phyloP scores from a whole-genome alignment of 1,284 basidiomycete species.

The Microbotryomycetes sp. region DNA sequence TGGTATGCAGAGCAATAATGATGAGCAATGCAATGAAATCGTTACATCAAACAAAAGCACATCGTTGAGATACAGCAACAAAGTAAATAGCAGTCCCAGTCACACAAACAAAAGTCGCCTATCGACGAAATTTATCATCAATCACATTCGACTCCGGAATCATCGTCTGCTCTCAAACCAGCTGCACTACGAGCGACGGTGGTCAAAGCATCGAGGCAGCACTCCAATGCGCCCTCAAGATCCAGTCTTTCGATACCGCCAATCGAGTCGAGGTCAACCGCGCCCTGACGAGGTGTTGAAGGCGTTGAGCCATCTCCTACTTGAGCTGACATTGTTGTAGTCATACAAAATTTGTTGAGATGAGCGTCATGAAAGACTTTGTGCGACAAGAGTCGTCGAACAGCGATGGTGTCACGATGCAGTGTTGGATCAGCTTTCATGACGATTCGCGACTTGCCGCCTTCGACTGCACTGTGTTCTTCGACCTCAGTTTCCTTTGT shows the following conservation, averaged over 20 bases:
- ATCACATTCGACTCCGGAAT: constrained; percentile 28
- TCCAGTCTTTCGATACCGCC: background rate
- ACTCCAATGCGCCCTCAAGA: constrained; percentile 23
- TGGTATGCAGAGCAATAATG: too few relatives aligned
- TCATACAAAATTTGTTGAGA: background rate
- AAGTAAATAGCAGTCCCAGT: too few relatives aligned
- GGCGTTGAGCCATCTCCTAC: background rate
- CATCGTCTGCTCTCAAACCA: constrained; percentile 22
- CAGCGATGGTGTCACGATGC: constrained; percentile 16
- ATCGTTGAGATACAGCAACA: too few relatives aligned
- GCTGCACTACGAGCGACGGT: constrained; percentile 21
- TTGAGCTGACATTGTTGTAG: background rate
- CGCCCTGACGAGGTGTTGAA: background rate
- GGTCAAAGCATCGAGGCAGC: constrained; percentile 26
- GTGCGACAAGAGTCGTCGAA: constrained; percentile 12
- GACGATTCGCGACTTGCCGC: background rate
- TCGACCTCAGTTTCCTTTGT: background rate
- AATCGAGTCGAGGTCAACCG: too few relatives aligned
- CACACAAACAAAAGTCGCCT: too few relatives aligned
- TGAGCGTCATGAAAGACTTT: constrained; percentile 1
- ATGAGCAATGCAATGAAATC: too few relatives aligned
- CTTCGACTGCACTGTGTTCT: background rate
- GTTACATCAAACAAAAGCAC: too few relatives aligned
- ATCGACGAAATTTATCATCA: background rate
- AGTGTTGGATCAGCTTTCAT: constrained; percentile 13